Evolutionary conservation across 129 eudicot species (phyloP).

Genomic region (Cynara cardunculus): DNA sequence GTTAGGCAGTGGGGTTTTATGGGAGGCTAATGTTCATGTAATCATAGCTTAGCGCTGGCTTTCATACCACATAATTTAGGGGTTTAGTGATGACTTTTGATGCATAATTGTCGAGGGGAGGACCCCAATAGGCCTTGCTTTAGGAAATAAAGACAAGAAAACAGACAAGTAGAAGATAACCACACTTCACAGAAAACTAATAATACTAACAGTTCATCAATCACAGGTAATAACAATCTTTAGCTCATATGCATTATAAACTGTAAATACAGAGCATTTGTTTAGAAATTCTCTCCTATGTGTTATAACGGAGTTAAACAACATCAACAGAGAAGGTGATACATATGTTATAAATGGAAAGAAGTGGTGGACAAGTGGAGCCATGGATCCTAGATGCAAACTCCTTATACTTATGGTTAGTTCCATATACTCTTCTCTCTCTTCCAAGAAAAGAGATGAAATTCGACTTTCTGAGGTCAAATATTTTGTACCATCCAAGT

Average conservation of each 20-base stretch:
- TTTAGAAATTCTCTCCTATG: not conserved
- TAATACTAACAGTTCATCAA: not conserved
- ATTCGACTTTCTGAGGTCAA: constrained; percentile 5
- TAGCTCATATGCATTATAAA: not conserved
- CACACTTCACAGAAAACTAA: not conserved
- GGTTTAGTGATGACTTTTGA: no score
- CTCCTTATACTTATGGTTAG: constrained; percentile 92
- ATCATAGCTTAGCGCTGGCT: no score
- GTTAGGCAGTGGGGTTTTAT: no score
- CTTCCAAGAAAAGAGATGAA: not conserved
- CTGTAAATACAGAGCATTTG: not conserved
- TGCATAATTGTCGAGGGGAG: no score
- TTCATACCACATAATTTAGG: no score
- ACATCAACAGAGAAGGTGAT: constrained; percentile 66
- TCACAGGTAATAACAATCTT: not conserved
- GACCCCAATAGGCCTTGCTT: no score
- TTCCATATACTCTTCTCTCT: not conserved
- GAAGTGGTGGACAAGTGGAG: constrained; percentile 99
- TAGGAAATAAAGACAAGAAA: not conserved
- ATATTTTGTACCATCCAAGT: not conserved
- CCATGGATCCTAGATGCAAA: constrained; percentile 99
- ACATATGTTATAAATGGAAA: constrained; percentile 79
- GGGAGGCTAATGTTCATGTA: no score
- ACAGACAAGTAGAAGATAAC: not conserved
- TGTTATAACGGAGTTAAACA: constrained; percentile 15